Base-by-base conservation (phyloP, 2,329 filamentous ascomycete species). In the Diplodia sapinea region DNA sequence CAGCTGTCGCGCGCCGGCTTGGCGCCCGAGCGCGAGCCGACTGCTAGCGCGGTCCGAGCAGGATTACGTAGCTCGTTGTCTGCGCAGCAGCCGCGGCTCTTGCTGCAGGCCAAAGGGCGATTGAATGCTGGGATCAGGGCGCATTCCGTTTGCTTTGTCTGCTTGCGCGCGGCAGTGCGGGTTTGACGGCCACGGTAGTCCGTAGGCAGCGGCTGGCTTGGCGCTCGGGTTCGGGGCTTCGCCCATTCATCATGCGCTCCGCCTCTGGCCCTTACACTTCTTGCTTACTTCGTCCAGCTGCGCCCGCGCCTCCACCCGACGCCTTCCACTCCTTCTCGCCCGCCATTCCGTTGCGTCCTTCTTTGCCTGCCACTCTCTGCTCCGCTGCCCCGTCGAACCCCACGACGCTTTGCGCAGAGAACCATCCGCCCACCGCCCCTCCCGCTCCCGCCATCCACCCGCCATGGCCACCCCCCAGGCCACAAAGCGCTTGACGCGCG, bases 401-500 rank as follows among this genome's bases (percentile, higher is more conserved):
- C 59, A 43, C 59, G n/a, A 43, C 59, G 59, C 59, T 38, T 51
- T 51, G 59, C 59, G 59, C 59, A 68, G 49, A 29, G 11, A 8
- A 15, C 43, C 55, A 33, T 67, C 65, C 52, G 43, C 54, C 38
- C 54, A 52, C 62, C 52, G 55, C 63, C 29, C 33, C 33, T 12
- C 9, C 33, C 31, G 31, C 69, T 67, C 51, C 33, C 67, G 43
- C 31, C 56, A 31, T 29, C 52, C 36, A 47, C 66, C 61, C 69
- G 72, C 54, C 68, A 80, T 80, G 79, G 79, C 79, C 29, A 79
- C 78, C 13, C 75, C 78, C 20, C 76, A 74, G 66, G 79, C 79
- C 62, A 80, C 78, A 65, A 80, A 79, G 71, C 78, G 79, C 70
- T 83, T 90, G 69, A 87, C 86, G 66, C 84, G 86, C 69, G 88